Base-by-base conservation (phyloP, 345 rosid genomes). In the Melaleuca quinquenervia region DNA sequence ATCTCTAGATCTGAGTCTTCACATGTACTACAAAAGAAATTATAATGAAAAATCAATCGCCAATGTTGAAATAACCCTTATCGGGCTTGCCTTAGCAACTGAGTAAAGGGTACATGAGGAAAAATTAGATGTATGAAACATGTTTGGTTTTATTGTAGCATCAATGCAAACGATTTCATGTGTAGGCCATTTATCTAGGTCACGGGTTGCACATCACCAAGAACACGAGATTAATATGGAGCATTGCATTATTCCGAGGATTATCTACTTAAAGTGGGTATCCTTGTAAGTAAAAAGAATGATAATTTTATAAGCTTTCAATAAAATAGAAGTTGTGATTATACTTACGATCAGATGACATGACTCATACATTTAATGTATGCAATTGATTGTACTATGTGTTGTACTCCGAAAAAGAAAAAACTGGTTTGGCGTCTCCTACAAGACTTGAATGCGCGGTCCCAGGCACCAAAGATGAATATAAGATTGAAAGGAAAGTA, bases 381-480 rank as follows among this genome's bases (percentile, higher is more conserved):
- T 56, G 64, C 4, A 5, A 58, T n/a, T 58, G 70, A 58, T 0
- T 1, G 13, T 14, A 12, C 16, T 58, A n/a, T 58, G 70, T 58
- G n/a, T 13, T 0, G 36, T n/a, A 58, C 36, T 27, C n/a, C 0
- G 0, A n/a, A 32, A n/a, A 41, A n/a, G 8, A 58, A 13, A 1
- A 58, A 58, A 58, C 12, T n/a, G 32, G 36, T n/a, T n/a, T 58
- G 13, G n/a, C 2, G 8, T 11, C 12, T 6, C n/a, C 70, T 13
- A 12, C n/a, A 58, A 7, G 13, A 12, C 4, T 26, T 12, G 32
- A n/a, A 14, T 12, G 32, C 32, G n/a, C 6, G 70, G 70, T 58
- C 70, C 70, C 1, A 1, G 29, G 18, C 9, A 0, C 36, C 70
- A n/a, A 12, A 13, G n/a, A 12, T 58, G 18, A 58, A 27, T 32